Evolutionary conservation across 352 stramenopile genomes (phyloP).

Genomic region (Phytophthora litchii): DNA sequence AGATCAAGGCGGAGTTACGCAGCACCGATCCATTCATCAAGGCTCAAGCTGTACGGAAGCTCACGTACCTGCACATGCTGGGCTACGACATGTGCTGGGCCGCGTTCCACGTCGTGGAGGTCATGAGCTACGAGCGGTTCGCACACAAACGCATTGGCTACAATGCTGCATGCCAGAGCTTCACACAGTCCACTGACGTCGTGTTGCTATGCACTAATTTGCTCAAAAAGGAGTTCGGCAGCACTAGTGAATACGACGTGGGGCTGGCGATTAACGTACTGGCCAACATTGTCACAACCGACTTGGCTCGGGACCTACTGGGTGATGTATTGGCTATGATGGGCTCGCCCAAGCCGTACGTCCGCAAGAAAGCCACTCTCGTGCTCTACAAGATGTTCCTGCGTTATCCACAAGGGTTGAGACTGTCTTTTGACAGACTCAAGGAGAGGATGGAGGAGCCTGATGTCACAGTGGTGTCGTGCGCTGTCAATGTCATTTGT

Average conservation of each 20-base stretch:
- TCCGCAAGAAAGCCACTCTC: constrained; percentile 98
- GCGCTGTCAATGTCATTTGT: constrained; percentile 99
- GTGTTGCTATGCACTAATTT: constrained; percentile 99
- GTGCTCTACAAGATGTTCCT: constrained; percentile 99
- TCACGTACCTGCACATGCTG: constrained; percentile 98
- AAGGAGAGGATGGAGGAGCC: constrained; percentile 96
- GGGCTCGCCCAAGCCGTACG: constrained; percentile 94
- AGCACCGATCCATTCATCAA: constrained; percentile 97
- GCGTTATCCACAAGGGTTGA: constrained; percentile 97
- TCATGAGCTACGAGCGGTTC: constrained; percentile 97
- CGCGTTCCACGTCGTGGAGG: constrained; percentile 97
- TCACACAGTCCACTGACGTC: constrained; percentile 97
- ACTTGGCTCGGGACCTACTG: constrained; percentile 95
- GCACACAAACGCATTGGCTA: constrained; percentile 97
- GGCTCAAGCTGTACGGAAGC: constrained; percentile 96
- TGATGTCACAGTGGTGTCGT: constrained; percentile 96
- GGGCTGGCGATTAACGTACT: constrained; percentile 98
- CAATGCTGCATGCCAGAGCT: constrained; percentile 95
- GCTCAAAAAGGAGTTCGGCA: constrained; percentile 97
- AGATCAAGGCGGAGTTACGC: constrained; percentile 98
- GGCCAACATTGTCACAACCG: constrained; percentile 98
- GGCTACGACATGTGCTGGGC: constrained; percentile 99
- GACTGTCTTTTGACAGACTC: constrained; percentile 98
- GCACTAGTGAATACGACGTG: constrained; percentile 94
- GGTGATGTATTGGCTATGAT: constrained; percentile 93